Conservation (phyloP, 805 yeast genomes). For the Lipomyces sp. region DNA sequence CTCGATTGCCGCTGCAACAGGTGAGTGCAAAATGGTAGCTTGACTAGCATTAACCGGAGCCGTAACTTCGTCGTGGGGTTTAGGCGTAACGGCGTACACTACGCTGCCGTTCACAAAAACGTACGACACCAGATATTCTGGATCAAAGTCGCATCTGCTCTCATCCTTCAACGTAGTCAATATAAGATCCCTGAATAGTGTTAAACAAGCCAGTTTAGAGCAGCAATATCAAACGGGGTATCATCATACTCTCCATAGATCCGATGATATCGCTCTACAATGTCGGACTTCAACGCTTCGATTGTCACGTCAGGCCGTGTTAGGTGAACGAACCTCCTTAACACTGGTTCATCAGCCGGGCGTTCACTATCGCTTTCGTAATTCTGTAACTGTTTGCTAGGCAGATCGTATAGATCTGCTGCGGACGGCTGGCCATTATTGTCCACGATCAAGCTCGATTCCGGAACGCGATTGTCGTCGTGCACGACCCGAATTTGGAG, state of each 20-base stretch:
- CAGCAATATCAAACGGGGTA: neutral
- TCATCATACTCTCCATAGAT: conserved; percentile 14
- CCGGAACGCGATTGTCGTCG: too few relatives aligned
- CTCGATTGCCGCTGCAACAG: too few relatives aligned
- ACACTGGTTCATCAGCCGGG: neutral
- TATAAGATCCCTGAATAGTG: conserved; percentile 4
- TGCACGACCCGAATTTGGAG: too few relatives aligned
- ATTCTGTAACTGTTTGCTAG: neutral
- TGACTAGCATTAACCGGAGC: too few relatives aligned
- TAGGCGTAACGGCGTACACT: conserved; percentile 3
- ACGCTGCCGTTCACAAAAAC: conserved; percentile 8
- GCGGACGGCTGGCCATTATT: too few relatives aligned
- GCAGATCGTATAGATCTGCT: too few relatives aligned
- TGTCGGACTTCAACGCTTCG: conserved; percentile 9
- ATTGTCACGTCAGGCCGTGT: conserved; percentile 9
- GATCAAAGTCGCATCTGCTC: conserved; percentile 18
- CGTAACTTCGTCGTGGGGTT: too few relatives aligned
- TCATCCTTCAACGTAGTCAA: conserved; percentile 6
- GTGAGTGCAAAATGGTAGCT: too few relatives aligned
- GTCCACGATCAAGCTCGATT: too few relatives aligned
- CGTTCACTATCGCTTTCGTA: neutral
- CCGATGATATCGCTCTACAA: conserved; percentile 11
- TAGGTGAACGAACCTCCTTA: conserved; percentile 15
- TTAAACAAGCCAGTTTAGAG: too few relatives aligned
- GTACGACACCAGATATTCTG: conserved; percentile 6